Evolutionary conservation across 2,329 filamentous ascomycete species (phyloP).

Genomic region (Fusarium succisae): DNA sequence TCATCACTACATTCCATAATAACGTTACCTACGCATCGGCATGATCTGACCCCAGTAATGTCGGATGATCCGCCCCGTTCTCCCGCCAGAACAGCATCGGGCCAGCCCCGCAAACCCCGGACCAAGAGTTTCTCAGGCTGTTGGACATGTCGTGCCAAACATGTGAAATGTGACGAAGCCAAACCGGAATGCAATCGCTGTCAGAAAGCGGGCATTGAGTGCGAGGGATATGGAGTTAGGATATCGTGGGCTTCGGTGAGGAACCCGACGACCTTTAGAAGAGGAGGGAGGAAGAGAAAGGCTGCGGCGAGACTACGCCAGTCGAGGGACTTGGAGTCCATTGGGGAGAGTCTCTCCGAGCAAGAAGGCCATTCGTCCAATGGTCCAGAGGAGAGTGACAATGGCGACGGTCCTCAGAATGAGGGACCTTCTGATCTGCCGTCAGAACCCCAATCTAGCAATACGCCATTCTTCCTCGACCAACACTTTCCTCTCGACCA

Average conservation of each 20-base stretch:
- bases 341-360: neutral
- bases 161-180: slow-evolving; percentile 38
- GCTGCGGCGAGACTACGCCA: neutral
- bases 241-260: slow-evolving; percentile 41
- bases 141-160: slow-evolving; percentile 41
- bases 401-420: neutral
- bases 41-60: slow-evolving; percentile 7
- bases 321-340: neutral
- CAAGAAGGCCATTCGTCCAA: neutral
- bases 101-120: slow-evolving; percentile 33
- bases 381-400: neutral
- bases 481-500: neutral
- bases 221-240: slow-evolving; percentile 38
- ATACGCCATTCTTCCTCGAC: neutral
- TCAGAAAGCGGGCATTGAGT: slow-evolving; percentile 25
- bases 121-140: slow-evolving; percentile 42
- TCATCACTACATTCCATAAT: neutral
- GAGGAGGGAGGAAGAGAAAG: slow-evolving; percentile 2
- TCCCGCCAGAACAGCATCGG: slow-evolving; percentile 5
- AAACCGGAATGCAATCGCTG: slow-evolving; percentile 36
- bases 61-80: slow-evolving; percentile 9
- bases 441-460: neutral
- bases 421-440: neutral
- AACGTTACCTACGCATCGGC: neutral
- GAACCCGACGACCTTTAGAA: slow-evolving; percentile 33